These are phyloP conservation scores for Neofusicoccum ribis DNA, from an alignment of 2,329 filamentous ascomycete species.

Conservation along the genomic window DNA sequence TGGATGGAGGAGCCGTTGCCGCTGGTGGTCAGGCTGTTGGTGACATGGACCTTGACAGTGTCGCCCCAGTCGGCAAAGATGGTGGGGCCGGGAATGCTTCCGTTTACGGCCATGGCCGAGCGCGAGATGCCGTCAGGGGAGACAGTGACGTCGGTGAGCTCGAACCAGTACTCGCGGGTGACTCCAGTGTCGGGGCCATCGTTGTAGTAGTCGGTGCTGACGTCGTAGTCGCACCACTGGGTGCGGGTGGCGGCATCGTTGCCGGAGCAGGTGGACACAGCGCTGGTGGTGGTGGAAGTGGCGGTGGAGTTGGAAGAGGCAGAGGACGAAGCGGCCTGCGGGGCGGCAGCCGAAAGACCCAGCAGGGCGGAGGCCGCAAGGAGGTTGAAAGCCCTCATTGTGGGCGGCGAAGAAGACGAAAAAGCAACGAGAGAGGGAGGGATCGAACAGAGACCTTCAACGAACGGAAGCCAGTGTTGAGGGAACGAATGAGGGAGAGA, in stretches of 20 bases:
- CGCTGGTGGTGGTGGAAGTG: neutral
- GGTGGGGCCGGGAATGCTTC: conserved; percentile 16
- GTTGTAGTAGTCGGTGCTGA: conserved; percentile 55
- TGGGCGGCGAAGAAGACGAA: neutral
- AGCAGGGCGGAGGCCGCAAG: neutral
- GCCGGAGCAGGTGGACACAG: conserved; percentile 11
- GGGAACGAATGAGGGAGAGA: neutral
- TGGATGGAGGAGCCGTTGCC: conserved; percentile 63
- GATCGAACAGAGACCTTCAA: neutral
- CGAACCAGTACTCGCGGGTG: conserved; percentile 57
- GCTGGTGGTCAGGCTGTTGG: conserved; percentile 48
- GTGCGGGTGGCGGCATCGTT: conserved; percentile 8
- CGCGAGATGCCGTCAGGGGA: conserved; percentile 59
- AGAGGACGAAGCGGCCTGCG: neutral
- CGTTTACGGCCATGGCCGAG: conserved; percentile 15
- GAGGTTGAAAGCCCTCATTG: conserved; percentile 1
- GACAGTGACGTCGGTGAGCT: conserved; percentile 51
- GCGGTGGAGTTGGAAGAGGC: neutral
- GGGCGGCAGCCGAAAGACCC: neutral
- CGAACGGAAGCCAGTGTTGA: neutral
- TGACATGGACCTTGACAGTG: conserved; percentile 47
- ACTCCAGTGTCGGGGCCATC: conserved; percentile 55
- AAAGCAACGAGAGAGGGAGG: neutral
- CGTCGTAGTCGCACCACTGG: conserved; percentile 51
- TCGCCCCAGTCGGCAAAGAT: conserved; percentile 45